Evolutionary conservation across 169 alveolate species (phyloP), one percentile per base, ranked within the genome.

Genomic region (Plasmodium malariae): DNA sequence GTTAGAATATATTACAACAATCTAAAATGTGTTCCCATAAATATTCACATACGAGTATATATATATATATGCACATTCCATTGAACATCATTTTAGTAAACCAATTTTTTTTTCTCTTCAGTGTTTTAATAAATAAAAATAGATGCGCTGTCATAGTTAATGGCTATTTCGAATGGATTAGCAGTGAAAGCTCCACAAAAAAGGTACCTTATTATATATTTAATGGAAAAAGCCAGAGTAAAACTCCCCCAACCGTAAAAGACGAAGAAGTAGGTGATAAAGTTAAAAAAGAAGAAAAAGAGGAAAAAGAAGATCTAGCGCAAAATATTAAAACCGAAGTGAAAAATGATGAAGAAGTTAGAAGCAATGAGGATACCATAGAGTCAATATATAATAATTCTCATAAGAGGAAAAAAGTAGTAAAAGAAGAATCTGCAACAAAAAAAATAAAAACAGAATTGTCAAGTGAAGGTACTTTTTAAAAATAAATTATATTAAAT

Each of bases 111-210:
- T 57, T 55, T 57, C 21, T 32, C 49, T 36, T 45, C 24, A 74
- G 88, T n/a, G 28, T 57, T 17, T 65, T 74, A 37, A 57, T 74
- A 62, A 74, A 74, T 74, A 74, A 74, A 65, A 74, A 74, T 48
- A 59, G 74, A 74, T 74, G 73, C 19, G 88, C 88, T 9, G 37
- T 74, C 51, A 48, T 74, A 45, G 73, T 74, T 37, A 74, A 74
- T 63, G 88, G 88, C 17, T 74, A 74, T 34, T 74, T 74, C 49
- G 88, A 74, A 74, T 74, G 88, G 88, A 57, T 55, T 24, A 19
- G 28, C 2, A 37, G n/a, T 30, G 69, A 17, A 43, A 36, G 54
- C n/a, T 45, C 69, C 57, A 34, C 88, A 19, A 74, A 74, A 37
- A 74, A 40, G 37, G 26, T 37, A 14, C 88, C 88, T 34, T 57